A percentile compares a stretch with the other conserved stretches of the same genome.
Evolutionary conservation across 2,329 filamentous ascomycete genomes (phyloP).

Genomic region (Paecilomyces niveus): DNA sequence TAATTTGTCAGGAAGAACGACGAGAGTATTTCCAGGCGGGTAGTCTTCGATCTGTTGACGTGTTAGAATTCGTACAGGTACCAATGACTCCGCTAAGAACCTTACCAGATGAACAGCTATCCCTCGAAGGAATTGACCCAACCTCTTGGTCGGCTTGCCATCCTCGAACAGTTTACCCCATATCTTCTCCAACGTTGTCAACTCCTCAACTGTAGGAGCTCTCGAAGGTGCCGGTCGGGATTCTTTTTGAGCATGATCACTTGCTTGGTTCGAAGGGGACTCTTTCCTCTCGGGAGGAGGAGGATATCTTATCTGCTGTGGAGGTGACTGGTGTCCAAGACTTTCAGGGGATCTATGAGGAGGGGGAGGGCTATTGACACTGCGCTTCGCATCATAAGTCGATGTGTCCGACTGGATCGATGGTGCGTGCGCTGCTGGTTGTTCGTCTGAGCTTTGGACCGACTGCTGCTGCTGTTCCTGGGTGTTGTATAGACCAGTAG

Average conservation of each 20-base stretch:
- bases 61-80: slow-evolving; percentile 7
- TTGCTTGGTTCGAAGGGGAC: slow-evolving; percentile 29
- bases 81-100: slow-evolving; percentile 2
- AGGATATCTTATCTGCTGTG: slow-evolving; percentile 13
- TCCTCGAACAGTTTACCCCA: slow-evolving; percentile 71
- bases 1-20: slow-evolving; percentile 71
- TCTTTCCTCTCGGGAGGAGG: slow-evolving; percentile 15
- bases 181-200: slow-evolving; percentile 59
- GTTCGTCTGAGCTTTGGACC: slow-evolving; percentile 12
- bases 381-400: neutral
- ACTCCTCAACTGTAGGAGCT: slow-evolving; percentile 38
- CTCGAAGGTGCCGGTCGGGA: slow-evolving; percentile 30
- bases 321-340: slow-evolving; percentile 14
- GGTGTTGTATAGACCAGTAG: slow-evolving; percentile 31
- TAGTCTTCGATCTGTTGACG: slow-evolving; percentile 60
- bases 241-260: slow-evolving; percentile 25
- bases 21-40: slow-evolving; percentile 58
- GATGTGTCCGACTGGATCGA: neutral
- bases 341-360: slow-evolving; percentile 1
- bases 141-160: slow-evolving; percentile 59
- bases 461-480: slow-evolving; percentile 17
- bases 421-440: neutral
- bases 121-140: slow-evolving; percentile 65
- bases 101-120: slow-evolving; percentile 67
- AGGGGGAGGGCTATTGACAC: neutral